Evolutionary conservation across 2,329 filamentous ascomycete genomes (phyloP), one percentile per base, ranked within the genome.

Genomic region (Aureobasidium subglaciale): DNA sequence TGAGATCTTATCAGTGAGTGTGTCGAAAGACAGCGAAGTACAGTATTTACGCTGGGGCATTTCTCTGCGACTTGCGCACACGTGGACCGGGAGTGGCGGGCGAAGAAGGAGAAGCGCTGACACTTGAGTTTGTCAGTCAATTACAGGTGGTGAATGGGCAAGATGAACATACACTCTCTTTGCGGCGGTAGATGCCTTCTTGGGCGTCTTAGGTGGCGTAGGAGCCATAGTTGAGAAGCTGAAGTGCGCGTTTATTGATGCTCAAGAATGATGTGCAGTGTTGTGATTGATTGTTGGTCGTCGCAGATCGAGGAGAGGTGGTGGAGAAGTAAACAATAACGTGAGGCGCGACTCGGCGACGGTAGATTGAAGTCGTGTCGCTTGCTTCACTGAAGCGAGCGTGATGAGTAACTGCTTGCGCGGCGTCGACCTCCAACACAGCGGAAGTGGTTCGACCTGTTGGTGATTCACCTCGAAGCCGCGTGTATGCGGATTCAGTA

Each of bases 201-300:
- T 38, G n/a, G 46, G 34, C 5, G 46, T 50, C 32, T 35, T 37
- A 2, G 45, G 45, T 0, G 45, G 30, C 3, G 30, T 34, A 2
- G 45, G 45, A 16, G 45, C 45, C 45, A 49, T 49, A 5, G 6
- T 25, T 10, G 15, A 42, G 24, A n/a, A n/a, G n/a, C n/a, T n/a
- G n/a, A n/a, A n/a, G n/a, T n/a, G n/a, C n/a, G n/a, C n/a, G n/a
- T n/a, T n/a, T n/a, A n/a, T n/a, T n/a, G n/a, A n/a, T n/a, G n/a
- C n/a, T n/a, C n/a, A n/a, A n/a, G n/a, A 30, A 13, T 30, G 4
- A 30, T 30, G 29, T 30, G n/a, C n/a, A n/a, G n/a, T n/a, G n/a
- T n/a, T n/a, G n/a, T n/a, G n/a, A n/a, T n/a, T n/a, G n/a, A n/a
- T n/a, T n/a, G n/a, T n/a, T n/a, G n/a, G n/a, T n/a, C n/a, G n/a